A percentile compares a stretch with the other conserved stretches of the same genome.
Evolutionary conservation across 2,329 filamentous ascomycete genomes (phyloP).

Genomic region (Colletotrichum sp.): DNA sequence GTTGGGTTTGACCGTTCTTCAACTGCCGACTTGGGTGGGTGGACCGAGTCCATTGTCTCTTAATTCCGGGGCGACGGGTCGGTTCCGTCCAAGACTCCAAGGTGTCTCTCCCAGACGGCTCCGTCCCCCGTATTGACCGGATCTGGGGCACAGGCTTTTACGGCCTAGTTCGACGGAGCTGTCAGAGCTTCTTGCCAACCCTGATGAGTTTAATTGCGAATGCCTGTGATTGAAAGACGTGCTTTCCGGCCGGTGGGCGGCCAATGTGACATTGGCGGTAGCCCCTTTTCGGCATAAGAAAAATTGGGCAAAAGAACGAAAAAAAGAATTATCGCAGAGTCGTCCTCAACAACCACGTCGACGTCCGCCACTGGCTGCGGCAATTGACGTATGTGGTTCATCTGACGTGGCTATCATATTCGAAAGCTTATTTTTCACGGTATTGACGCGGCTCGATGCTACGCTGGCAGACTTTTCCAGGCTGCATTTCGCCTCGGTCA

Average conservation of each 20-base stretch:
- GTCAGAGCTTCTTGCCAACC: not conserved
- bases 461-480: not conserved
- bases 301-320: not conserved
- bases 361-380: not conserved
- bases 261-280: not conserved
- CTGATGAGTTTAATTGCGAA: not conserved
- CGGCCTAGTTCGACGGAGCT: not conserved
- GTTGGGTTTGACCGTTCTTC: not conserved
- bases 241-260: not conserved
- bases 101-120: not conserved
- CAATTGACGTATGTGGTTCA: not conserved
- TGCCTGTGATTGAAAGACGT: not conserved
- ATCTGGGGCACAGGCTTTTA: not conserved
- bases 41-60: not conserved
- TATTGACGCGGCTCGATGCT: not conserved
- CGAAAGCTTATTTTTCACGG: not conserved
- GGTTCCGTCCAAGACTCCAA: not conserved
- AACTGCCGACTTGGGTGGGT: not conserved
- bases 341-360: not conserved
- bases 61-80: not conserved
- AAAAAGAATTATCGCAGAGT: not conserved
- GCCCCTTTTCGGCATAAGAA: not conserved
- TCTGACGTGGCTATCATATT: not conserved
- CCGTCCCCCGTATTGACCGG: not conserved
- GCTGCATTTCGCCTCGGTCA: not conserved